Percentiles rank a stretch among this genome's conserved stretches.
These are phyloP conservation scores for Solidago caesia DNA, from an alignment of 129 eudicot species.

Conservation along the genomic window DNA sequence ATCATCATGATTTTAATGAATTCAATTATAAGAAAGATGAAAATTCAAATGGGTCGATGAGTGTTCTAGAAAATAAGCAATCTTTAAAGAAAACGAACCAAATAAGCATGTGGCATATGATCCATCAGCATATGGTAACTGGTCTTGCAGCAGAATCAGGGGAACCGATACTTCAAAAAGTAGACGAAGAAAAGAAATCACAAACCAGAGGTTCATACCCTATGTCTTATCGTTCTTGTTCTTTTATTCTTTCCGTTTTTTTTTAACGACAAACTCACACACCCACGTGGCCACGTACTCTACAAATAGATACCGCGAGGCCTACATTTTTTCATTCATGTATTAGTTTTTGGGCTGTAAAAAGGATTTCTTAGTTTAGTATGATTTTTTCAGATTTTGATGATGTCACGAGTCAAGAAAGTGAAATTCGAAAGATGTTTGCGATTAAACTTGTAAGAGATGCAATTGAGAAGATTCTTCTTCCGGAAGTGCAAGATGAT, in stretches of 20 bases:
- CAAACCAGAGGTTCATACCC: constrained; percentile 22
- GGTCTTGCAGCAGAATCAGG: constrained; percentile 42
- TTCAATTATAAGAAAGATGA: not conserved
- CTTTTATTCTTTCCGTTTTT: not conserved
- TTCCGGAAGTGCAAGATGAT: constrained; percentile 59
- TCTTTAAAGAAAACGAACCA: constrained; percentile 45
- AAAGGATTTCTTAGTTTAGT: not conserved
- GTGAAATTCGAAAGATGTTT: constrained; percentile 59
- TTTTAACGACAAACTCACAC: too few species aligned
- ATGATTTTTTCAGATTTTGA: constrained; percentile 15
- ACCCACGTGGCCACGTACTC: too few species aligned
- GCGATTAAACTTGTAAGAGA: constrained; percentile 82
- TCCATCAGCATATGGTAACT: constrained; percentile 67
- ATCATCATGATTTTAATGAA: constrained; percentile 6
- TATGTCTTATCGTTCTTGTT: not conserved
- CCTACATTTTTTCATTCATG: too few species aligned
- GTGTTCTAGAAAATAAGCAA: constrained; percentile 20
- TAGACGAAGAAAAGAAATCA: constrained; percentile 28
- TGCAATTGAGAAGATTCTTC: constrained; percentile 80
- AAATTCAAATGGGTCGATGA: constrained; percentile 22
- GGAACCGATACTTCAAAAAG: constrained; percentile 13
- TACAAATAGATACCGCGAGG: too few species aligned
- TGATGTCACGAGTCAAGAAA: constrained; percentile 43
- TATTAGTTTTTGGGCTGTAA: not conserved
- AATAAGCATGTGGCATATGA: constrained; percentile 83